Evolutionary conservation across 2,329 filamentous ascomycete genomes (phyloP).

Genomic region (Paracamarosporium sp.): DNA sequence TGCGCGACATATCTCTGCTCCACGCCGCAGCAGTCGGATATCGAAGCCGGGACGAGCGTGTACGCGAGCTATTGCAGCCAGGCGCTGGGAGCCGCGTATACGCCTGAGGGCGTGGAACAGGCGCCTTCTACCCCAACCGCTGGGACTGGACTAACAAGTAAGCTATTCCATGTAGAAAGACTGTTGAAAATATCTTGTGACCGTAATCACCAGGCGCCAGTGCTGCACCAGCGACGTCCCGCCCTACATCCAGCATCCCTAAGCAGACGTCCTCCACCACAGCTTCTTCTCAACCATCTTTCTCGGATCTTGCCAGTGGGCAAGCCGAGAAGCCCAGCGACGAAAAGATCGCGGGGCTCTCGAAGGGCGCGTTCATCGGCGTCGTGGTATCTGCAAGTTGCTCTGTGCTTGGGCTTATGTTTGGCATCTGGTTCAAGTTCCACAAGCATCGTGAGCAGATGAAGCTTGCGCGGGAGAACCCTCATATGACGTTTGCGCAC

Average conservation of each 20-base stretch:
- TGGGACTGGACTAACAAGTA: neutral
- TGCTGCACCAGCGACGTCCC: neutral
- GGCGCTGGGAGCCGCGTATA: conserved; percentile 18
- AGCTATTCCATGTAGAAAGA: no score
- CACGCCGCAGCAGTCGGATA: conserved; percentile 10
- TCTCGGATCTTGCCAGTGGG: neutral
- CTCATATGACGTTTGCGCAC: neutral
- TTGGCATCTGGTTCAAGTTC: conserved; percentile 21
- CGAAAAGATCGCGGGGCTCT: conserved; percentile 19
- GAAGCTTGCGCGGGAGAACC: conserved; percentile 5
- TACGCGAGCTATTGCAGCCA: conserved; percentile 21
- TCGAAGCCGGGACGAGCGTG: conserved; percentile 13
- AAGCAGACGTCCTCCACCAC: neutral
- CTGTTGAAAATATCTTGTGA: no score
- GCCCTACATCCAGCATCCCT: neutral
- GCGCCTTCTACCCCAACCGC: neutral
- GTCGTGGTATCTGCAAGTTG: conserved; percentile 17
- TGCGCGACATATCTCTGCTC: conserved; percentile 19
- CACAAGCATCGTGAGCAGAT: conserved; percentile 20
- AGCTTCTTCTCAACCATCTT: neutral
- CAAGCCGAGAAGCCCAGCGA: neutral
- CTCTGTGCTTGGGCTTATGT: conserved; percentile 16
- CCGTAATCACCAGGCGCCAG: no score
- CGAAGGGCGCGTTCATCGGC: conserved; percentile 20
- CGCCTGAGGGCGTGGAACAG: conserved; percentile 9